Percentiles rank a stretch among this genome's conserved stretches.
Evolutionary conservation across 75 land plant species (phyloP).

Genomic region (Pinus taeda): DNA sequence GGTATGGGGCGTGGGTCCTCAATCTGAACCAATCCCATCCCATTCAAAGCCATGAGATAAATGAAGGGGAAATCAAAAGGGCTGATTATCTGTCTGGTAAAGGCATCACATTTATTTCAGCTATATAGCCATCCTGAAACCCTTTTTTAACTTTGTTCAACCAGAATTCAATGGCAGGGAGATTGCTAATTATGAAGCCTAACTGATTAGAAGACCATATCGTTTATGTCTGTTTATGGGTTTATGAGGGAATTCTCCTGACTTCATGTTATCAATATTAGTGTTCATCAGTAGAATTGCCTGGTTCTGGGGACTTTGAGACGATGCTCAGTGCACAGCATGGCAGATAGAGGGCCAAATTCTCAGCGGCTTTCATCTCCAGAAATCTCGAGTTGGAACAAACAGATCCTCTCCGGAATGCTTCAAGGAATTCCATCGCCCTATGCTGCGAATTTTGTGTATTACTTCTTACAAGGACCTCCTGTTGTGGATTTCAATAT

Average conservation of each 20-base stretch:
- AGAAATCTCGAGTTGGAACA: background rate
- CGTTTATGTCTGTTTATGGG: background rate
- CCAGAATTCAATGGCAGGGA: background rate
- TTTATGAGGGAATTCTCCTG: background rate
- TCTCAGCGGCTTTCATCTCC: background rate
- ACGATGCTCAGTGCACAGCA: background rate
- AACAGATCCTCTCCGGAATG: background rate
- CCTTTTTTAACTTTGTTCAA: background rate
- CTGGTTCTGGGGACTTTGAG: background rate
- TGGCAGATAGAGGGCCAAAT: background rate
- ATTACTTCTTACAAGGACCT: background rate
- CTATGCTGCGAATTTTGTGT: background rate
- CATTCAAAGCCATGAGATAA: background rate
- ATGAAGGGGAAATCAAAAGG: background rate
- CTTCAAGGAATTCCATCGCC: slow-evolving; percentile 2
- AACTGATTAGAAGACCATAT: background rate
- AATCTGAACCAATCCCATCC: background rate
- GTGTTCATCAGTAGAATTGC: too few relatives aligned
- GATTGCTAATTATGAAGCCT: background rate
- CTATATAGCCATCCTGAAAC: background rate
- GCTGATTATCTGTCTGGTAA: too few relatives aligned
- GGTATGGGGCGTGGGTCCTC: background rate
- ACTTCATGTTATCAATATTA: background rate
- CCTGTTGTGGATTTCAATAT: background rate
- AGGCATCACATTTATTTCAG: background rate